Base-by-base conservation (phyloP, 140 eudicot species). In the Oenanthe javanica region DNA sequence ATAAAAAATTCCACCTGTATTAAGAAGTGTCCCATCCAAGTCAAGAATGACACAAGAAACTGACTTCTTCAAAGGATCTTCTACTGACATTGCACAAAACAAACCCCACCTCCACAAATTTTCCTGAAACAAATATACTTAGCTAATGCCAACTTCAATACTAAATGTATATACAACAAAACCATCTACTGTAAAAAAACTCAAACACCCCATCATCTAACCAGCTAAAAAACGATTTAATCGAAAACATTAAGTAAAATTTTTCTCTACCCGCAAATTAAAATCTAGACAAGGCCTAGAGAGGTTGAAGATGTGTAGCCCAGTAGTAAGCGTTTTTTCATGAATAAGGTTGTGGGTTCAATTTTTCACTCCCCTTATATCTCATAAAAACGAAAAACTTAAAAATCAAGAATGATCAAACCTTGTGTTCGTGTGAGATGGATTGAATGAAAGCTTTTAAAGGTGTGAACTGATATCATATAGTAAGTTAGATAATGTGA, bases 1-100 rank as follows among this genome's bases (percentile, higher is more conserved):
- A 50, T 18, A 3, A 51, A 51, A 61, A 61, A 1, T 57, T 19
- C 11, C 47, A 94, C 99, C 99, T 82, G 97, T 92, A 84, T 92
- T 89, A 73, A 92, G 88, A 81, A 95, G 92, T 23, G 97, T 95
- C 54, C 97, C 97, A 84, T 92, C 97, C 90, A 95, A 80, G 86
- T 93, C 99, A 43, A 95, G 91, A 79, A 95, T 92, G 77, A 95
- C 99, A 82, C 91, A 87, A 21, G 93, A 89, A 77, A 88, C 95
- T 48, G 88, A 79, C 82, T 93, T 93, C 84, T 84, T 82, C 18
- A 86, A 15, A 51, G 92, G 79, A 42, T 73, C 87, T 83, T 86
- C 77, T 61, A 88, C 84, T 69, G 84, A 80, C 63, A 72, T 10
- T 66, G 15, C 59, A 75, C 67, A n/a, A 21, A 48, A 81, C 66